Conservation (phyloP, 208 protist genomes). For the Leishmania braziliensis region DNA sequence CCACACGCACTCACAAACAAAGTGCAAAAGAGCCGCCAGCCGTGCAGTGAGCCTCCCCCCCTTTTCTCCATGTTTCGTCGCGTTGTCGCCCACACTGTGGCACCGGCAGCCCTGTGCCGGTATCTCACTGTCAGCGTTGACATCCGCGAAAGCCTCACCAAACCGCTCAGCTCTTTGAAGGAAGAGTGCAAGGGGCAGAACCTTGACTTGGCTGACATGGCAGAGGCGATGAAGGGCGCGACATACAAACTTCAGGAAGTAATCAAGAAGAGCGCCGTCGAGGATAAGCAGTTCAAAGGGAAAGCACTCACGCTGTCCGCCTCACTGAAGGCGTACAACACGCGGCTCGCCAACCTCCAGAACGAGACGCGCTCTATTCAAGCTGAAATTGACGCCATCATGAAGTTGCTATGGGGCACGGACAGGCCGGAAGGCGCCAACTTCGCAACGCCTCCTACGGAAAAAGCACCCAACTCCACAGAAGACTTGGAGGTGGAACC, state of each 20-base stretch:
- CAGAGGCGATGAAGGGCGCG: constrained; percentile 71
- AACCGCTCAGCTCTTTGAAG: constrained; percentile 77
- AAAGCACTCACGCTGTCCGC: constrained; percentile 74
- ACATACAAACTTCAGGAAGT: constrained; percentile 63
- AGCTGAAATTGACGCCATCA: constrained; percentile 66
- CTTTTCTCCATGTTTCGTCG: constrained; percentile 24
- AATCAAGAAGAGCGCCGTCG: constrained; percentile 40
- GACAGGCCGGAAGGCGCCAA: constrained; percentile 56
- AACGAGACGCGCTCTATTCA: constrained; percentile 86
- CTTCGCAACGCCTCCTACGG: constrained; percentile 59
- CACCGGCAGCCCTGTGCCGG: constrained; percentile 10
- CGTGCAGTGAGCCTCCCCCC: neutral
- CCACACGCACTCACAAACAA: neutral
- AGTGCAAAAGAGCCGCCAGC: neutral
- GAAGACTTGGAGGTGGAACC: constrained; percentile 77
- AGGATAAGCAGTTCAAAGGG: constrained; percentile 76
- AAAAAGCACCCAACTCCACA: constrained; percentile 3
- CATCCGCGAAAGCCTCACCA: constrained; percentile 67
- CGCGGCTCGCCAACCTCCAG: constrained; percentile 79
- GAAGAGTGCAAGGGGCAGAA: constrained; percentile 88
- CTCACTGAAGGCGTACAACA: constrained; percentile 89
- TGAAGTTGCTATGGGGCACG: constrained; percentile 87
- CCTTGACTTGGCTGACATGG: constrained; percentile 89
- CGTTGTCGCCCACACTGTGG: constrained; percentile 1
- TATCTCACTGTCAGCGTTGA: constrained; percentile 39